A percentile compares a stretch with the other conserved stretches of the same genome.
These are phyloP conservation scores for Salix dunnii DNA, from an alignment of 345 rosid species.

Conservation along the genomic window DNA sequence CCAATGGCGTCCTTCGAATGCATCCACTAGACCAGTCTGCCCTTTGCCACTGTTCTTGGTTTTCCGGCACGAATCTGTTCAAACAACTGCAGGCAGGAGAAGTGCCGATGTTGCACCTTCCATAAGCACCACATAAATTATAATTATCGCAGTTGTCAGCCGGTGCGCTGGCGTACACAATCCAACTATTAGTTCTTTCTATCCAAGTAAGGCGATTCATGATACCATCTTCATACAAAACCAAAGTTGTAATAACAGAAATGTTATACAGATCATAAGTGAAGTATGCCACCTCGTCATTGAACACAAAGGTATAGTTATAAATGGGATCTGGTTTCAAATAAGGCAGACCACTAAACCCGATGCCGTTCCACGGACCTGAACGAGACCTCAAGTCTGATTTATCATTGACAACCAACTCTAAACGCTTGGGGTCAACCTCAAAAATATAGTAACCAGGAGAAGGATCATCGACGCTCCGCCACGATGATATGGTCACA, in stretches of 20 bases:
- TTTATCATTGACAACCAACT: background rate
- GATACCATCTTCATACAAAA: background rate
- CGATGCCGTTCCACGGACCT: background rate
- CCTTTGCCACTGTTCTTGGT: background rate
- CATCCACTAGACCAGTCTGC: constrained; percentile 10
- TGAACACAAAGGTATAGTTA: background rate
- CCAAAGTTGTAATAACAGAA: background rate
- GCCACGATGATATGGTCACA: background rate
- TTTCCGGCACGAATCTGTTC: background rate
- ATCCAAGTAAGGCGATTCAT: background rate
- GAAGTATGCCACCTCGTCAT: background rate
- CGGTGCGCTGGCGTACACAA: background rate
- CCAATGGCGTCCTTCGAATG: background rate
- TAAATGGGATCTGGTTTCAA: background rate
- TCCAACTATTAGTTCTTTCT: background rate
- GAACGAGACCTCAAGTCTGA: background rate
- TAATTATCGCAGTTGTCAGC: constrained; percentile 4
- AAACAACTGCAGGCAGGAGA: background rate
- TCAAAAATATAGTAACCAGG: background rate
- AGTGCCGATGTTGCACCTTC: background rate
- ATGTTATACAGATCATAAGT: background rate
- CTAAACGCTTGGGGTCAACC: background rate
- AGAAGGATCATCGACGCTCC: background rate
- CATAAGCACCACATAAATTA: constrained; percentile 5
- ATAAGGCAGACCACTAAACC: background rate